phyloP scores from a whole-genome alignment of 768 basidiomycete genomes.

The Mycena albidolilacea region DNA sequence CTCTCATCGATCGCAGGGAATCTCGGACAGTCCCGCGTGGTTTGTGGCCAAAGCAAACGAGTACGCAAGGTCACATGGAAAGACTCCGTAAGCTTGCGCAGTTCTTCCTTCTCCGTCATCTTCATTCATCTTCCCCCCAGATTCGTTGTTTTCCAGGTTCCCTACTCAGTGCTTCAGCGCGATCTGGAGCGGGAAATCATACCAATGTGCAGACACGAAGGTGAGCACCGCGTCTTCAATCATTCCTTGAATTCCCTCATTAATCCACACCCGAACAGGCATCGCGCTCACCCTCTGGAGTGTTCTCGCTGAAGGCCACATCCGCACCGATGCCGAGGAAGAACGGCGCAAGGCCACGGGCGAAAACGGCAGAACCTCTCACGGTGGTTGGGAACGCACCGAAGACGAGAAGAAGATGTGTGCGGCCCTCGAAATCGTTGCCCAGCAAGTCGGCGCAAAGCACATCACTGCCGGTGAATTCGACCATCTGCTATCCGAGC shows the following conservation, averaged over 20 bases:
- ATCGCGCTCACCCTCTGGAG: conserved; percentile 56
- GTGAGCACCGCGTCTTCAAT: background rate
- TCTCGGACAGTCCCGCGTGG: conserved; percentile 56
- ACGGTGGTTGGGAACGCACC: conserved; percentile 51
- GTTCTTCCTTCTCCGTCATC: background rate
- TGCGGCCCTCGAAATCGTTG: conserved; percentile 2
- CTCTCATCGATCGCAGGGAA: conserved; percentile 39
- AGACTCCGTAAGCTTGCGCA: conserved; percentile 45
- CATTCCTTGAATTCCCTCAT: background rate
- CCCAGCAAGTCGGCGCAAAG: conserved; percentile 3
- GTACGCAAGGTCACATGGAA: conserved; percentile 57
- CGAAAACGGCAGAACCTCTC: conserved; percentile 55
- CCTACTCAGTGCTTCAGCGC: conserved; percentile 51
- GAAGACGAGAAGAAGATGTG: conserved; percentile 8
- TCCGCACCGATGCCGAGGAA: conserved; percentile 48
- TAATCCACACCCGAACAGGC: conserved; percentile 32
- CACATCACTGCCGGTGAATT: conserved; percentile 14
- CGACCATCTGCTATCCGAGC: background rate
- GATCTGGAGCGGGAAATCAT: conserved; percentile 64
- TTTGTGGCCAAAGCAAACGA: conserved; percentile 56
- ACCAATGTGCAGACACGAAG: conserved; percentile 47
- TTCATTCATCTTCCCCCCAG: background rate
- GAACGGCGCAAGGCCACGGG: conserved; percentile 44
- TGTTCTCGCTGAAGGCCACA: conserved; percentile 48
- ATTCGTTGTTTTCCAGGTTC: conserved; percentile 62